Evolutionary conservation across 228 moss, liverwort and hornwort genomes (phyloP), one percentile per base, ranked within the genome.

Genomic region (Sphagnum fallax): DNA sequence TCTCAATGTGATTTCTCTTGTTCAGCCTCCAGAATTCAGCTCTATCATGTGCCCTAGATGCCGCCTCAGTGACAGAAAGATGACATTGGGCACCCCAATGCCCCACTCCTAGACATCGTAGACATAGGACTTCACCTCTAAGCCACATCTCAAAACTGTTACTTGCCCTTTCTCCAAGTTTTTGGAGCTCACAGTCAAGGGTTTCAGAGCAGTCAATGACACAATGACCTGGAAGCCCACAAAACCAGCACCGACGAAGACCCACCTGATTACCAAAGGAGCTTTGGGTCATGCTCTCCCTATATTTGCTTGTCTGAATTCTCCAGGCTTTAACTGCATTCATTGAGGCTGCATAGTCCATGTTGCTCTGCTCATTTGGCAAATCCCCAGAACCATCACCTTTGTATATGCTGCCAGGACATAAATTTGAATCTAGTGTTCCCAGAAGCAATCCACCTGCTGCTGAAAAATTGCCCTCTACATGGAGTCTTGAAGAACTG

Each of bases 21-120:
- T 60, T 53, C 6, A 60, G 13, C 12, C 14, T 61, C 69, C 60
- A 51, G 10, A n/a, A 61, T 15, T 69, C n/a, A 6, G 60, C 13
- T 61, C 61, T 69, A 49, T 61, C 69, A 32, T 50, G 60, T 14
- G 69, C 69, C 13, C 60, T 49, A 6, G 69, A 69, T 50, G 69
- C 48, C 6, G 69, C 69, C 47, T 69, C 69, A 10, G 59, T 61
- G 61, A 69, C 69, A 14, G 60, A 47, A 13, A 69, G 69, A 15
- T 61, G 60, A 16, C 69, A 69, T 14, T 69, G 69, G 10, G 69
- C 69, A 60, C 69, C 69, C 69, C 69, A 69, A 59, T 69, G 69
- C 14, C 69, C 69, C n/a, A 50, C n/a, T 14, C 69, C 50, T 47
- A 69, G 61, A 50, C 69, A 69, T 7, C 69, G 69, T 51, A 69